Evolutionary conservation across 345 rosid species (phyloP), one percentile per base, ranked within the genome.

Genomic region (Draba incana): DNA sequence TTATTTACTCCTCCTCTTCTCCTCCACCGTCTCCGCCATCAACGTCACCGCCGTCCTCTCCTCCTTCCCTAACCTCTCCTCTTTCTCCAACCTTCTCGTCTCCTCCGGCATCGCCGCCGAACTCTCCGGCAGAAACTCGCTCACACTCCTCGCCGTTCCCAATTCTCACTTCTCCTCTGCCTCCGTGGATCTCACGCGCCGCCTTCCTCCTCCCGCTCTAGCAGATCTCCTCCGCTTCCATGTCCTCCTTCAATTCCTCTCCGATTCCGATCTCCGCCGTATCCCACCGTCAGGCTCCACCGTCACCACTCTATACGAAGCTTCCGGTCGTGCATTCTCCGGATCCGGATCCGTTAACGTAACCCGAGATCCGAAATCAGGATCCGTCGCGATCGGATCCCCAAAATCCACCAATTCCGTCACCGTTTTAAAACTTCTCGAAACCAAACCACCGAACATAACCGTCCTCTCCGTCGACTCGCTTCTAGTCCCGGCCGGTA

Each of bases 191-290:
- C 60, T 81, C 86, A 87, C 90, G 70, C 89, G 84, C 84, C 91
- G 42, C 74, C 83, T 91, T 71, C 69, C 90, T n/a, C 85, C 85
- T 1, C 64, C 84, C 52, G 51, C 89, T 1, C 82, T 86, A 25
- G 87, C 92, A 43, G 97, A 94, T 87, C 86, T 94, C 81, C 86
- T 91, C 75, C 86, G 97, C 62, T 91, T 84, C 82, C 89, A 94
- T 71, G 79, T 91, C 62, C 86, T 94, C 23, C 84, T 94, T 43
- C 88, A 88, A 43, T 94, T 77, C 86, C 68, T 91, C 74, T 88
- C 96, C 28, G 75, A 73, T 70, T 49, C 79, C 12, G 87, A 82
- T 79, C 93, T 94, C 79, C 84, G 65, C 20, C 77, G 84, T 51
- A 75, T 91, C 69, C 81, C 93, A 2, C 76, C 92, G 1, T 56